Evolutionary conservation across 306 rosid species (phyloP).

Genomic region (Lathyrus sativus): DNA sequence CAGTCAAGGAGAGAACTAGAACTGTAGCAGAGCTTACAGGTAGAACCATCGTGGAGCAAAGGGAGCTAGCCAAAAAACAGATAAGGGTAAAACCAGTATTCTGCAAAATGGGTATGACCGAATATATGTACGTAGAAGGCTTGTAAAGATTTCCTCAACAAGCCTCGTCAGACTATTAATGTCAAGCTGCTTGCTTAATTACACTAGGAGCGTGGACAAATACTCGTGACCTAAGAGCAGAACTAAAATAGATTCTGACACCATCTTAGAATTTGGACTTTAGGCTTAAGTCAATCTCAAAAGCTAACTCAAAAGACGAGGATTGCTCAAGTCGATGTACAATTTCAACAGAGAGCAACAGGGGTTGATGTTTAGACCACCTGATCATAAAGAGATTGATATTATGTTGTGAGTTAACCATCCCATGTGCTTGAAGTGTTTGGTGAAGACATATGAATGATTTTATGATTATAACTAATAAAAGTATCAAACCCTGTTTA

Average conservation of each 20-base stretch:
- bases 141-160: background rate
- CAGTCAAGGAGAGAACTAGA: background rate
- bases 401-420: conserved; percentile 13
- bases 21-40: background rate
- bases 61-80: background rate
- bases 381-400: background rate
- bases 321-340: background rate
- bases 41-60: background rate
- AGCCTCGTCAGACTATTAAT: background rate
- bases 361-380: background rate
- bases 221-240: background rate
- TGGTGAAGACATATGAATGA: background rate
- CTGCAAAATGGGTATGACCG: background rate
- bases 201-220: background rate
- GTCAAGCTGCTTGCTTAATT: conserved; percentile 1
- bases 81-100: background rate
- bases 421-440: background rate
- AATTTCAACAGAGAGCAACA: background rate
- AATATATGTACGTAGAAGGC: background rate
- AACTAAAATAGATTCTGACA: background rate
- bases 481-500: conserved; percentile 8
- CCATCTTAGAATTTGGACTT: conserved; percentile 6
- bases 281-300: background rate
- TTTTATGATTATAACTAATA: conserved; percentile 5
- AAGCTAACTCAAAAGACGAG: background rate